A percentile compares a stretch with the other conserved stretches of the same genome.
These are phyloP conservation scores for Diaporthe sp. DNA, from an alignment of 2,329 filamentous ascomycete genomes.

Conservation along the genomic window DNA sequence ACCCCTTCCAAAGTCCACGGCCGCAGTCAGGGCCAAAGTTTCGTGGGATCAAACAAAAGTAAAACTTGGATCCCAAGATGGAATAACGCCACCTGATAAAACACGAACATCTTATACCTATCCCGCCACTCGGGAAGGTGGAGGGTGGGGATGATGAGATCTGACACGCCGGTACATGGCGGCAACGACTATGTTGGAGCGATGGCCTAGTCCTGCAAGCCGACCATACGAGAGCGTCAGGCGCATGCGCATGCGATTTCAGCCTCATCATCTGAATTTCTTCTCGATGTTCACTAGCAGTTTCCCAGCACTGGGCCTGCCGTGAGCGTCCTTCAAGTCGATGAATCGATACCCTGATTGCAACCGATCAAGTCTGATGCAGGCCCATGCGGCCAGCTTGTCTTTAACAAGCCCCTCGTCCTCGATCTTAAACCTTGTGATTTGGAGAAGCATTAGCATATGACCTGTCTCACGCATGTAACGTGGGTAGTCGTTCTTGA, in stretches of 20 bases:
- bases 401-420: slow-evolving; percentile 60
- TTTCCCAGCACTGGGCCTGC: slow-evolving; percentile 60
- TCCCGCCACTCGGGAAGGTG: background rate
- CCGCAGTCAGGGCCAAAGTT: background rate
- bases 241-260: background rate
- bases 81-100: slow-evolving; percentile 15
- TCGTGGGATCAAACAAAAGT: slow-evolving; percentile 1
- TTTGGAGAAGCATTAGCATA: slow-evolving; percentile 17
- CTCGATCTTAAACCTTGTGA: slow-evolving; percentile 66
- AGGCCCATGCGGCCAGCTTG: slow-evolving; percentile 67
- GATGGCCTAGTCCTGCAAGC: background rate
- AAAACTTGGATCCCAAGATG: slow-evolving; percentile 1
- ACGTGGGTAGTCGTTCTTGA: background rate
- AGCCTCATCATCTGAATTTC: slow-evolving; percentile 53
- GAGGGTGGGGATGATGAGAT: slow-evolving; percentile 6
- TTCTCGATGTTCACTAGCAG: slow-evolving; percentile 69
- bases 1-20: background rate
- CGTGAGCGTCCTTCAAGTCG: slow-evolving; percentile 61
- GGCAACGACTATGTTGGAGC: background rate
- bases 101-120: slow-evolving; percentile 1
- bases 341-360: slow-evolving; percentile 69
- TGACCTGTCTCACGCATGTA: slow-evolving; percentile 19
- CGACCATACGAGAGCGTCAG: background rate
- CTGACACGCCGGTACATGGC: slow-evolving; percentile 2
- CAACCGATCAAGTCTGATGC: slow-evolving; percentile 71